Conservation (phyloP, 139 green algal species). For the Chlamydomonas sp. region DNA sequence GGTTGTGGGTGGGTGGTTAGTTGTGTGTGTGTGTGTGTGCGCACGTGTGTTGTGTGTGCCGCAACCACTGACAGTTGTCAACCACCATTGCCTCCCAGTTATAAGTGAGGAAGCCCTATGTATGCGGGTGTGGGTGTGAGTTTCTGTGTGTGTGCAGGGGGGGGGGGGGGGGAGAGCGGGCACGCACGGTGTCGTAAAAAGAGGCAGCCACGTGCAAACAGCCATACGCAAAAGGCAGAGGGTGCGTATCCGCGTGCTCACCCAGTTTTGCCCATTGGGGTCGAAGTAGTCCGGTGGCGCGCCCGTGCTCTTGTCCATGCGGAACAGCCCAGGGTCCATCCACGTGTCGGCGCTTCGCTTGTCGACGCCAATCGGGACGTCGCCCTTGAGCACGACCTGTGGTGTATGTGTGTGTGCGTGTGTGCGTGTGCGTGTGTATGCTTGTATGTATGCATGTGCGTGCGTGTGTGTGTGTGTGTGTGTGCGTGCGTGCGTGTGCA, state of each 20-base stretch:
- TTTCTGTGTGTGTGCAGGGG: no score
- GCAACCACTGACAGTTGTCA: conserved; percentile 86
- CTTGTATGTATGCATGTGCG: conserved; percentile 2
- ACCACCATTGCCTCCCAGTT: conserved; percentile 92
- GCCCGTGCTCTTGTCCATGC: conserved; percentile 82
- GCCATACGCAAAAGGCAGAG: no score
- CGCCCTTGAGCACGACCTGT: conserved; percentile 86
- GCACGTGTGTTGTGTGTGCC: no score
- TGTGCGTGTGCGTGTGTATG: no score
- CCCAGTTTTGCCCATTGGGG: conserved; percentile 85
- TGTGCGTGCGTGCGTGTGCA: background rate
- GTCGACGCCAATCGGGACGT: conserved; percentile 95
- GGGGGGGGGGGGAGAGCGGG: no score
- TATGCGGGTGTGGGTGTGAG: no score
- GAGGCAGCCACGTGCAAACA: no score
- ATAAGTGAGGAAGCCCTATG: conserved; percentile 98
- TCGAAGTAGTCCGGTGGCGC: conserved; percentile 35
- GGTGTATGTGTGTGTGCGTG: conserved; percentile 12
- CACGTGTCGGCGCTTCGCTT: conserved; percentile 90
- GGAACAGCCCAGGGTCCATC: conserved; percentile 77
- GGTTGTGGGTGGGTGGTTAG: no score
- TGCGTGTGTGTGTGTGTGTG: conserved; percentile 5
- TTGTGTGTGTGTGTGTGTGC: no score
- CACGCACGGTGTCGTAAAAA: no score
- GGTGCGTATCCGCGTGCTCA: no score